Percentiles rank a stretch among this genome's conserved stretches.
These are phyloP conservation scores for Sarocladium strictum DNA, from an alignment of 2,329 filamentous ascomycete species.

Conservation along the genomic window DNA sequence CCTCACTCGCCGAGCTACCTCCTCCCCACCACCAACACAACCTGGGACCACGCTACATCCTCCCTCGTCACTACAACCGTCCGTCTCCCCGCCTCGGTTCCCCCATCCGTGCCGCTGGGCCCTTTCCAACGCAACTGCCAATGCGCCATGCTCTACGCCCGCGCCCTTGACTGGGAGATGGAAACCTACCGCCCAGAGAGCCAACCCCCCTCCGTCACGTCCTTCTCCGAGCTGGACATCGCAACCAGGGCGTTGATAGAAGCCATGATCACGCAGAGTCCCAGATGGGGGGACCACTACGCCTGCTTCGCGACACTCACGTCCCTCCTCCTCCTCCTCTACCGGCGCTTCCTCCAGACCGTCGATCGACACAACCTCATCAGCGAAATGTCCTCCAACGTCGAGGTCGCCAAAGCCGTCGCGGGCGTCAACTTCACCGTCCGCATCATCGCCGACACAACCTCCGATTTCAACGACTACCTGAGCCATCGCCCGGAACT, in stretches of 20 bases:
- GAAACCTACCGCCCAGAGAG: constrained; percentile 14
- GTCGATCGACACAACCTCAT: constrained; percentile 9
- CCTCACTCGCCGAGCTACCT: constrained; percentile 29
- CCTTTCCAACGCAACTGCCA: constrained; percentile 30
- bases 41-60: constrained; percentile 23
- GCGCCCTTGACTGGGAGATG: constrained; percentile 21
- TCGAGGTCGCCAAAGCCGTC: constrained; percentile 27
- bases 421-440: constrained; percentile 31
- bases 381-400: constrained; percentile 20
- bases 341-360: constrained; percentile 24
- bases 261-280: constrained; percentile 26
- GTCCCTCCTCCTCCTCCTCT: constrained; percentile 27
- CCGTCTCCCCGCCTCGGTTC: constrained; percentile 21
- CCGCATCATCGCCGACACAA: constrained; percentile 28
- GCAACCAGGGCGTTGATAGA: constrained; percentile 25
- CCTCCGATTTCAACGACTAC: constrained; percentile 27
- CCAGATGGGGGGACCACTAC: constrained; percentile 28
- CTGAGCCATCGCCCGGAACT: constrained; percentile 25
- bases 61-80: constrained; percentile 17
- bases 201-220: constrained; percentile 16
- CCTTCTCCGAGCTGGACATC: constrained; percentile 27
- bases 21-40: constrained; percentile 27
- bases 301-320: constrained; percentile 29
- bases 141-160: constrained; percentile 27
- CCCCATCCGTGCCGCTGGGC: constrained; percentile 24